Evolutionary conservation across 169 alveolate genomes (phyloP), one percentile per base, ranked within the genome.

Genomic region (Plasmodium knowlesi): DNA sequence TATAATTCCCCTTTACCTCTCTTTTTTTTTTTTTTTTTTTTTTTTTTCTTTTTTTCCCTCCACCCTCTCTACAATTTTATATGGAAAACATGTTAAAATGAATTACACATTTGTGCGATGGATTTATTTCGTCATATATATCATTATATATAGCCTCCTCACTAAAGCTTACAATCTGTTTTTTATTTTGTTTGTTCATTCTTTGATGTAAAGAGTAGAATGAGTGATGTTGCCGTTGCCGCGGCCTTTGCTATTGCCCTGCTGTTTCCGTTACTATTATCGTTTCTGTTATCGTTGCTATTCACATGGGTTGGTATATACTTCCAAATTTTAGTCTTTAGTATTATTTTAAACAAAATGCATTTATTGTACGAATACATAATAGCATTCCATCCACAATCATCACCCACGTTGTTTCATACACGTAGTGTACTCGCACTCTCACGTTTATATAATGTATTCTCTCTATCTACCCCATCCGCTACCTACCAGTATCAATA

Each of bases 81-180:
- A 85, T 73, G 73, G 85, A 74, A 61, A 85, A 85, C 93, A 85
- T 85, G 93, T 41, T 85, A 73, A 85, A 85, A 85, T 85, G 93
- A 85, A 85, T 85, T 76, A 85, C 84, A 85, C 93, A 85, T 85
- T 85, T 85, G 93, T 70, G n/a, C 93, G 74, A 85, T 85, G 84
- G 93, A 30, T 76, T 57, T 71, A 57, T 73, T 84, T 72, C 78
- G 78, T 84, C 57, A 71, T 72, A 28, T 84, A 54, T 84, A 84
- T 84, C 43, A 30, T 5, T 82, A 70, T 71, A 84, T 84, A 54
- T 84, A 84, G 8, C 46, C 76, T n/a, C 25, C n/a, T n/a, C n/a
- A 37, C 67, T 53, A 61, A 73, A 70, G 57, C 85, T 25, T 73
- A 72, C 74, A 84, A 74, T 85, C 61, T 85, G 93, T 85, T 85